Evolutionary conservation across 768 basidiomycete genomes (phyloP).

Genomic region (Rhodosporidiobolus odoratus): DNA sequence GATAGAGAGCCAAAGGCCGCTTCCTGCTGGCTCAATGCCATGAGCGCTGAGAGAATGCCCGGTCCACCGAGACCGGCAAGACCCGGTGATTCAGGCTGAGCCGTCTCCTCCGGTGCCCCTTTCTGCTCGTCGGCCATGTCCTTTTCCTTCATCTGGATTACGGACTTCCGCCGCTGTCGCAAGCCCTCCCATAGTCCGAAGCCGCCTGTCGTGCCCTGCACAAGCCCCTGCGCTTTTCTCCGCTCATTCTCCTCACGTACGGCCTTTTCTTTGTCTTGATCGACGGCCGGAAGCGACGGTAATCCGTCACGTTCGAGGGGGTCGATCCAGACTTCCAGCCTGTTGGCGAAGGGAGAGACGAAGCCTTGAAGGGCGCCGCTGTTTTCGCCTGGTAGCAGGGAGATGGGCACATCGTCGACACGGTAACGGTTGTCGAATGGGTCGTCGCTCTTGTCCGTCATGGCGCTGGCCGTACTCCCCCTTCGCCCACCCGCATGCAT

Average conservation of each 20-base stretch:
- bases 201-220: slow-evolving; percentile 3
- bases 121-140: background rate
- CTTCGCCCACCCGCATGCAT: no score
- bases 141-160: background rate
- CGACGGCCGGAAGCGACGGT: no score
- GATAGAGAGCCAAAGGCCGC: slow-evolving; percentile 1
- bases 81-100: background rate
- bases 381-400: slow-evolving; percentile 3
- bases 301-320: slow-evolving; percentile 65
- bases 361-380: slow-evolving; percentile 11
- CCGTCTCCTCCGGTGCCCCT: background rate
- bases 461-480: no score
- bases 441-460: no score
- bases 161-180: slow-evolving; percentile 9
- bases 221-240: slow-evolving; percentile 24
- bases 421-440: slow-evolving; percentile 7
- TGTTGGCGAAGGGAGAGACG: slow-evolving; percentile 6
- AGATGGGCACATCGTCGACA: slow-evolving; percentile 26
- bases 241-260: slow-evolving; percentile 8
- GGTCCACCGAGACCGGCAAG: slow-evolving; percentile 15
- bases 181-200: background rate
- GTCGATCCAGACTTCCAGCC: slow-evolving; percentile 47
- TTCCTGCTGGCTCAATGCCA: slow-evolving; percentile 59
- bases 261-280: no score
- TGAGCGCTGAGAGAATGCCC: slow-evolving; percentile 62